phyloP scores from a whole-genome alignment of 208 protist genomes.

The Leishmania lainsoni region DNA sequence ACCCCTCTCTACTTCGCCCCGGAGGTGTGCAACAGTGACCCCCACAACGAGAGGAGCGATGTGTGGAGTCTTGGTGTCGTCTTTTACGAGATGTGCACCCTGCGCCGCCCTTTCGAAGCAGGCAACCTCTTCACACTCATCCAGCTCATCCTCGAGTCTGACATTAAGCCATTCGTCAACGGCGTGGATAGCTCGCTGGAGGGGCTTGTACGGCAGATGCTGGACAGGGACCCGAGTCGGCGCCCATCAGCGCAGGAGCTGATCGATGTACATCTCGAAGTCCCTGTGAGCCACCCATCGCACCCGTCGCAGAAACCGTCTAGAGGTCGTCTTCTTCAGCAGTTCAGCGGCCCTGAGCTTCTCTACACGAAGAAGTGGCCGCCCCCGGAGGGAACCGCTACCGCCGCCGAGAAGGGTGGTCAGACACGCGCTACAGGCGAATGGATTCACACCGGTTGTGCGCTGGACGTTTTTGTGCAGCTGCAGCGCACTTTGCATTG shows the following conservation, averaged over 20 bases:
- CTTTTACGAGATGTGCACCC: slow-evolving; percentile 95
- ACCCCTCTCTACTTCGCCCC: slow-evolving; percentile 93
- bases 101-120: slow-evolving; percentile 77
- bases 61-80: slow-evolving; percentile 96
- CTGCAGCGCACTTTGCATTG: slow-evolving; percentile 37
- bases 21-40: slow-evolving; percentile 86
- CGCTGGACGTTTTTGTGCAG: slow-evolving; percentile 33
- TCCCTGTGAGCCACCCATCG: slow-evolving; percentile 77
- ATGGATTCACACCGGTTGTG: slow-evolving; percentile 35
- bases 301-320: slow-evolving; percentile 82
- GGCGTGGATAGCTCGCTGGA: slow-evolving; percentile 69
- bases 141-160: slow-evolving; percentile 64
- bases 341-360: slow-evolving; percentile 72
- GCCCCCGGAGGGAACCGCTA: slow-evolving; percentile 13
- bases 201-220: slow-evolving; percentile 79
- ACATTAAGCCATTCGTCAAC: slow-evolving; percentile 74
- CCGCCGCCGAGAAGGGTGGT: background rate
- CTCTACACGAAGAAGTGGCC: slow-evolving; percentile 50
- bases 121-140: slow-evolving; percentile 74
- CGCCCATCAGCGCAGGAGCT: slow-evolving; percentile 82
- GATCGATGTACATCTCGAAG: slow-evolving; percentile 77
- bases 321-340: slow-evolving; percentile 67
- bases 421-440: slow-evolving; percentile 28
- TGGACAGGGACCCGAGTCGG: slow-evolving; percentile 65
- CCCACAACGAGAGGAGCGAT: slow-evolving; percentile 92